A percentile compares a stretch with the other conserved stretches of the same genome.
These are phyloP conservation scores for Xylaria curta DNA, from an alignment of 495 filamentous ascomycete species.

Conservation along the genomic window DNA sequence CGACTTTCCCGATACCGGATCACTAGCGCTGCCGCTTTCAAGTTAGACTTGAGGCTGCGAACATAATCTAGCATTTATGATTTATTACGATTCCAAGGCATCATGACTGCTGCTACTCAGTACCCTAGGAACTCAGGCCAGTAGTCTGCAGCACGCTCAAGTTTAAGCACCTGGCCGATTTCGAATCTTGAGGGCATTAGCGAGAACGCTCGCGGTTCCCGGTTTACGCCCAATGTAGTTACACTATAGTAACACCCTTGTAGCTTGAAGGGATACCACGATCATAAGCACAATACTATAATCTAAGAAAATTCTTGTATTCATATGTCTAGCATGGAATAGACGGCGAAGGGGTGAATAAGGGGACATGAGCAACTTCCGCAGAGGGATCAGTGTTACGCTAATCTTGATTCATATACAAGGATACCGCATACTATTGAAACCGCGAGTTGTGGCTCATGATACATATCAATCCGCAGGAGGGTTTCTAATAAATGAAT, in stretches of 20 bases:
- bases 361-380: not conserved
- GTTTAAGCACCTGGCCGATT: not conserved
- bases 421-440: not conserved
- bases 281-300: not conserved
- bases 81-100: not conserved
- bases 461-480: too few relatives aligned
- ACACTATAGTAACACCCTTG: not conserved
- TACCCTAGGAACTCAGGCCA: too few relatives aligned
- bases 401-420: not conserved
- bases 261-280: too few relatives aligned
- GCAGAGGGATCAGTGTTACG: not conserved
- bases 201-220: not conserved
- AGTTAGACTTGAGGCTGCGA: not conserved
- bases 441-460: not conserved
- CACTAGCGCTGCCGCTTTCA: not conserved
- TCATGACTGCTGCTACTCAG: not conserved
- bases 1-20: constrained; percentile 28
- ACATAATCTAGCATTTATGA: not conserved
- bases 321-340: too few relatives aligned
- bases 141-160: not conserved
- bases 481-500: too few relatives aligned
- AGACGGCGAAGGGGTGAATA: not conserved
- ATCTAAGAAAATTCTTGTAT: not conserved
- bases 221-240: too few relatives aligned
- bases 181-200: not conserved